Evolutionary conservation across 192 early-diverging fungal genomes (phyloP), one percentile per base, ranked within the genome.

Genomic region (Ambispora gerdemannii): DNA sequence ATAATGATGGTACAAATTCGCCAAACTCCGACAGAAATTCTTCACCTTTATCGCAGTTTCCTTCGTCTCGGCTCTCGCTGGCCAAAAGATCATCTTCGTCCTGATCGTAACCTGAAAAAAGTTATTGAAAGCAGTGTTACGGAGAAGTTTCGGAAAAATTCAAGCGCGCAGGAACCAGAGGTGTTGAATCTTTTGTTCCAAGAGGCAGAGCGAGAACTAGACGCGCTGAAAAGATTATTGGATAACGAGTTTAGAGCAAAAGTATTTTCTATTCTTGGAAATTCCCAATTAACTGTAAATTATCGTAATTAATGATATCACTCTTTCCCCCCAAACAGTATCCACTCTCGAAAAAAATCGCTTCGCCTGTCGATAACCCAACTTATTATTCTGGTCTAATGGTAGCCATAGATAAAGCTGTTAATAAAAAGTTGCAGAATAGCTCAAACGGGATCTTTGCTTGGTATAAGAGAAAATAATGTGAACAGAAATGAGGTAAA

Each of bases 81-180:
- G 88, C 90, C 90, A 7, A 74, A 76, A 13, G 90, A 91, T 73
- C 78, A 82, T 71, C 81, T 91, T 31, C 81, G 90, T 19, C 90
- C 87, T 27, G 86, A 82, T 22, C 83, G 88, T 62, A 83, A 86
- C 71, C 83, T 89, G 81, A 90, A 86, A 67, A 79, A 79, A 13
- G 80, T 84, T 19, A 74, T 91, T n/a, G 55, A 76, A n/a, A 75
- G 68, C 51, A 78, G 80, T 52, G 78, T 86, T 19, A 78, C 75
- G 53, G 80, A 83, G 50, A 67, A 74, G 1, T 85, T 85, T 60
- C 75, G 78, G 35, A 32, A 76, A 50, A 74, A 65, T 58, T 30
- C 31, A 22, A 11, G 25, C 8, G 55, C 53, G 24, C 65, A 70
- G 2, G 43, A 67, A 3, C 24, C 72, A 24, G 74, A 82, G 36